A percentile compares a stretch with the other conserved stretches of the same genome.
These are phyloP conservation scores for Platanus orientalis DNA, from an alignment of 164 flowering plant genomes.

Conservation along the genomic window DNA sequence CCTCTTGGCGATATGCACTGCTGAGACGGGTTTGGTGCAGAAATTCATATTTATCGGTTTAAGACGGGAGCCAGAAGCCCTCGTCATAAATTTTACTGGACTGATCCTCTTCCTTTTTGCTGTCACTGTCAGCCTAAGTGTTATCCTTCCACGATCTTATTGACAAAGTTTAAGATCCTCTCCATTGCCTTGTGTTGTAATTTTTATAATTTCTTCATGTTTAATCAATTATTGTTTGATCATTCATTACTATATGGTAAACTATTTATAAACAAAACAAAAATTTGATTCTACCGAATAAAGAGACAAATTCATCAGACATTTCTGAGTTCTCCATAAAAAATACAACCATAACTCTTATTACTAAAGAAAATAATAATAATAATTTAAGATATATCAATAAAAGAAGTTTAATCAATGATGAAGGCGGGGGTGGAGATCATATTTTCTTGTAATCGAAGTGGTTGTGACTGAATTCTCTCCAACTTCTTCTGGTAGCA, in stretches of 20 bases:
- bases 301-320: no score
- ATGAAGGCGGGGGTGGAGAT: conserved; percentile 37
- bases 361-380: no score
- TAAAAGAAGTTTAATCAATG: no score
- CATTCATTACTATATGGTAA: no score
- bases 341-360: no score
- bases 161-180: conserved; percentile 6
- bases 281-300: no score
- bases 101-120: conserved; percentile 54
- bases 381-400: no score
- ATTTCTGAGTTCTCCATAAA: no score
- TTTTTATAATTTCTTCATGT: no score
- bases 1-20: conserved; percentile 43
- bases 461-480: conserved; percentile 29
- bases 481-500: conserved; percentile 34
- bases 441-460: conserved; percentile 30
- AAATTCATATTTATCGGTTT: conserved; percentile 20
- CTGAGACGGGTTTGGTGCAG: conserved; percentile 41
- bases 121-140: conserved; percentile 33
- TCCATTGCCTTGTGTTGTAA: no score
- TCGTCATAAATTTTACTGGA: conserved; percentile 60
- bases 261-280: no score
- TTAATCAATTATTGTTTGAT: no score
- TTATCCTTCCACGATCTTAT: conserved; percentile 34
- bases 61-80: conserved; percentile 31